These are phyloP conservation scores for Talaromyces marneffei DNA, from an alignment of 2,329 filamentous ascomycete species.

Conservation along the genomic window DNA sequence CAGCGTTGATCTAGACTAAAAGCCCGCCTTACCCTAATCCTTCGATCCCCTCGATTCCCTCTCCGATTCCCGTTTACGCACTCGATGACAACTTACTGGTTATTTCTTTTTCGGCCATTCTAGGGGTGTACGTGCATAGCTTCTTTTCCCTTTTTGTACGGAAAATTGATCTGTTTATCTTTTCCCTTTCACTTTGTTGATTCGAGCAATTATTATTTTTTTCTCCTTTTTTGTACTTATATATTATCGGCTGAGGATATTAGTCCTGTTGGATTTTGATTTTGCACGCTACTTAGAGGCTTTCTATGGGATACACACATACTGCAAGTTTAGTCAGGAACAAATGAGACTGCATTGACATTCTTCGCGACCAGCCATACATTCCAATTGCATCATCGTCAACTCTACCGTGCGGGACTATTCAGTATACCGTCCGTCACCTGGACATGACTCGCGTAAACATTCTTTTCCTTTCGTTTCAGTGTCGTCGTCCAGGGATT, in stretches of 20 bases:
- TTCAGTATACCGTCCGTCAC: not conserved
- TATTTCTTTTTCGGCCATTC: constrained; percentile 1
- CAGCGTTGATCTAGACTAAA: constrained; percentile 30
- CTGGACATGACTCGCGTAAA: not conserved
- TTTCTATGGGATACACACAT: not conserved
- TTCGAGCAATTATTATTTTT: not conserved
- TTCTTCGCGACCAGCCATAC: constrained; percentile 8
- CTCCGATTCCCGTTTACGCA: not conserved
- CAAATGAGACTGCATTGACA: not conserved
- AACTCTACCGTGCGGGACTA: not conserved
- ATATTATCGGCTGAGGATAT: not conserved
- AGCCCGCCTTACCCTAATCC: not conserved
- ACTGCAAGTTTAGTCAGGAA: not conserved
- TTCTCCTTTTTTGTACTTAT: constrained; percentile 4
- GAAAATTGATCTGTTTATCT: not conserved
- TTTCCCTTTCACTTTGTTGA: not conserved
- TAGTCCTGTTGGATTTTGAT: not conserved
- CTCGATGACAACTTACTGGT: not conserved
- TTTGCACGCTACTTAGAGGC: not conserved
- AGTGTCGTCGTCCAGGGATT: not conserved
- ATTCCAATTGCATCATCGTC: constrained; percentile 16
- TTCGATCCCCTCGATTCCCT: not conserved
- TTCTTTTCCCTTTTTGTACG: not conserved
- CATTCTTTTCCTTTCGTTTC: constrained; percentile 1
- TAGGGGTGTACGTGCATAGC: constrained; percentile 11